Conservation (phyloP, 2,329 filamentous ascomycete species). For the Diaporthe ilicicola region DNA sequence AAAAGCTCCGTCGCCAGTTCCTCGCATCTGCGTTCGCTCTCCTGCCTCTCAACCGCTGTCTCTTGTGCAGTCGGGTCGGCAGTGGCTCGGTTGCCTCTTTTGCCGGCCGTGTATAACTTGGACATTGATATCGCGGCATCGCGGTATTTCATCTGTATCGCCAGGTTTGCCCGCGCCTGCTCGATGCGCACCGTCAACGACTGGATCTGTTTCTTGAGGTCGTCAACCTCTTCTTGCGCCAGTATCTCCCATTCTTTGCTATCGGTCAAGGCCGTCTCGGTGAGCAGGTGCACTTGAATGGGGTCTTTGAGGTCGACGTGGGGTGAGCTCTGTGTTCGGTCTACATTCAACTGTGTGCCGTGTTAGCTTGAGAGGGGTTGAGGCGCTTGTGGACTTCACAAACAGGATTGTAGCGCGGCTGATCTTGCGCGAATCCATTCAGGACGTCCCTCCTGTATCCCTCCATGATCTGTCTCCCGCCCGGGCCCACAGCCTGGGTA, state of each 20-base stretch:
- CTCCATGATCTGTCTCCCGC: slow-evolving; percentile 61
- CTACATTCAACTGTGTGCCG: slow-evolving; percentile 55
- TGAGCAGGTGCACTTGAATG: slow-evolving; percentile 89
- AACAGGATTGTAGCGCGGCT: slow-evolving; percentile 66
- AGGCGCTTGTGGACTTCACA: slow-evolving; percentile 38
- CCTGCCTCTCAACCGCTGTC: slow-evolving; percentile 77
- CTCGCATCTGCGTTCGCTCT: slow-evolving; percentile 83
- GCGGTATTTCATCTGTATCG: slow-evolving; percentile 91
- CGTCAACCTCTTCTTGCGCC: slow-evolving; percentile 90
- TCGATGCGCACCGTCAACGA: slow-evolving; percentile 80
- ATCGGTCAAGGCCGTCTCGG: slow-evolving; percentile 91
- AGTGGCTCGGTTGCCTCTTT: slow-evolving; percentile 59
- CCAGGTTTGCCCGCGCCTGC: slow-evolving; percentile 81
- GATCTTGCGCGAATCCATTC: slow-evolving; percentile 62
- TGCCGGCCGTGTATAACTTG: slow-evolving; percentile 71
- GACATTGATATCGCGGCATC: slow-evolving; percentile 91
- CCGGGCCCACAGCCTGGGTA: slow-evolving; percentile 41
- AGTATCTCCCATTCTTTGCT: slow-evolving; percentile 86
- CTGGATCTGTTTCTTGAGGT: slow-evolving; percentile 86
- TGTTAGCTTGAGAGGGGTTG: slow-evolving; percentile 30
- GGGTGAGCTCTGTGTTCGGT: slow-evolving; percentile 62
- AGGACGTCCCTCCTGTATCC: slow-evolving; percentile 66
- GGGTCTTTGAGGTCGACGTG: slow-evolving; percentile 72
- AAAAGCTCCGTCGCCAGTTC: slow-evolving; percentile 84
- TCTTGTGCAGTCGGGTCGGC: slow-evolving; percentile 59